A percentile compares a stretch with the other conserved stretches of the same genome.
Conservation (phyloP, 2,329 filamentous ascomycete genomes). For the Cordyceps farinosa region DNA sequence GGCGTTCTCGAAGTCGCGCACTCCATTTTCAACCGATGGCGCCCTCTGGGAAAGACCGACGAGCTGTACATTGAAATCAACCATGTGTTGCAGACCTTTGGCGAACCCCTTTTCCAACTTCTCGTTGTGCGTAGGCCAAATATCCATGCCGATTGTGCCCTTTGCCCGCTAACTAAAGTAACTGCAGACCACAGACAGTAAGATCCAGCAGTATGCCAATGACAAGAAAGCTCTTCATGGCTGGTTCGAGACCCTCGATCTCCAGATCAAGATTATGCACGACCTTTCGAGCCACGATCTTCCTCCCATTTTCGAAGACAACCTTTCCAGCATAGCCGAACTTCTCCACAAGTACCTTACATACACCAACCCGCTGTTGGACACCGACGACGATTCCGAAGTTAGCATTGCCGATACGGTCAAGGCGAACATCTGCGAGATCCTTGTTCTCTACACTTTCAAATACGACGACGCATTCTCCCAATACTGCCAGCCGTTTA, state of each 20-base stretch:
- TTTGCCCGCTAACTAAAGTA: conserved; percentile 20
- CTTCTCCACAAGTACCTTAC: conserved; percentile 90
- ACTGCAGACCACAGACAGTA: conserved; percentile 60
- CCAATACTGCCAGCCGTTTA: conserved; percentile 74
- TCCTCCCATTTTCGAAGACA: conserved; percentile 89
- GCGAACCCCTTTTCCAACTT: conserved; percentile 75
- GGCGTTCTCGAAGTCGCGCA: conserved; percentile 96
- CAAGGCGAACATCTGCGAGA: conserved; percentile 91
- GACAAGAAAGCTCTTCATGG: conserved; percentile 72
- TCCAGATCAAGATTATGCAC: conserved; percentile 88
- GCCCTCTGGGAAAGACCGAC: conserved; percentile 89
- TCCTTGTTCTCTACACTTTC: conserved; percentile 81
- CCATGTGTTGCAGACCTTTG: conserved; percentile 85
- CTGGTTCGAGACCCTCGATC: conserved; percentile 80
- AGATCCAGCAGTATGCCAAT: conserved; percentile 69
- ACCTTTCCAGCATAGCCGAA: conserved; percentile 70
- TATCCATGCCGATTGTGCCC: background rate
- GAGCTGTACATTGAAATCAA: conserved; percentile 93
- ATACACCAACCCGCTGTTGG: conserved; percentile 79
- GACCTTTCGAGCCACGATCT: conserved; percentile 97
- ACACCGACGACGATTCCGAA: conserved; percentile 86
- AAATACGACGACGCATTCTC: conserved; percentile 97
- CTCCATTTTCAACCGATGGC: conserved; percentile 95
- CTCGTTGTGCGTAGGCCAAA: conserved; percentile 56
- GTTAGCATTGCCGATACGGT: conserved; percentile 79